These are phyloP conservation scores for Phyllosticta citribraziliensis DNA, from an alignment of 2,329 filamentous ascomycete species.

Conservation along the genomic window DNA sequence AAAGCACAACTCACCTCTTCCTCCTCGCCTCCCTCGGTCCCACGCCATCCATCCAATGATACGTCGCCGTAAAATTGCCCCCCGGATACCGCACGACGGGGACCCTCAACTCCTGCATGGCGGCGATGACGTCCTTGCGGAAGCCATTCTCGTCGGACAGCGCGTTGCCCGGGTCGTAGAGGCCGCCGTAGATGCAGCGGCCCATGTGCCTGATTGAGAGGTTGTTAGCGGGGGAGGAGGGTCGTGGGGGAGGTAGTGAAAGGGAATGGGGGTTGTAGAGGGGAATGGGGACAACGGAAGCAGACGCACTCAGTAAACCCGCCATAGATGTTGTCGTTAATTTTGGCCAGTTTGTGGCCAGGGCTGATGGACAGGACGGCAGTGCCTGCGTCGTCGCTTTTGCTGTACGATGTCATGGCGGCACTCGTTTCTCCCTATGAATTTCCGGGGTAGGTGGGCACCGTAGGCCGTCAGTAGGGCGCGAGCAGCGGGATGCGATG, in stretches of 20 bases:
- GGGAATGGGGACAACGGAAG: too few relatives aligned
- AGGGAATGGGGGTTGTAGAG: background rate
- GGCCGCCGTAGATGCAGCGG: slow-evolving; percentile 77
- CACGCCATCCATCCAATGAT: slow-evolving; percentile 76
- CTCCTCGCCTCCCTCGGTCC: slow-evolving; percentile 63
- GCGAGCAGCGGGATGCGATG: too few relatives aligned
- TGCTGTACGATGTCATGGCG: slow-evolving; percentile 64
- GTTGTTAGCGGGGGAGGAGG: background rate
- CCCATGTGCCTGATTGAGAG: slow-evolving; percentile 61
- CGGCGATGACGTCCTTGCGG: slow-evolving; percentile 66
- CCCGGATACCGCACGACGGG: slow-evolving; percentile 75
- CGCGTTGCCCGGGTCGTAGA: slow-evolving; percentile 67
- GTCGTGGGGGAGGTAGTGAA: background rate
- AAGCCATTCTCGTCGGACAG: slow-evolving; percentile 68
- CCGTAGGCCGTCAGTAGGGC: too few relatives aligned
- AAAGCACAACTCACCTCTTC: slow-evolving; percentile 28
- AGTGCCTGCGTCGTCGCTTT: slow-evolving; percentile 49
- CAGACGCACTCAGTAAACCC: slow-evolving; percentile 78
- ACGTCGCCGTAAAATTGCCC: slow-evolving; percentile 76
- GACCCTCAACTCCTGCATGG: slow-evolving; percentile 62
- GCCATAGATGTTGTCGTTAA: slow-evolving; percentile 73
- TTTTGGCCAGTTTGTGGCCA: slow-evolving; percentile 56
- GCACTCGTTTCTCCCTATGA: background rate
- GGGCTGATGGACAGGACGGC: slow-evolving; percentile 59
- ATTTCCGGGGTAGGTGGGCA: too few relatives aligned